These are phyloP conservation scores for Boletus reticuloceps DNA, from an alignment of 768 basidiomycete species.

Conservation along the genomic window DNA sequence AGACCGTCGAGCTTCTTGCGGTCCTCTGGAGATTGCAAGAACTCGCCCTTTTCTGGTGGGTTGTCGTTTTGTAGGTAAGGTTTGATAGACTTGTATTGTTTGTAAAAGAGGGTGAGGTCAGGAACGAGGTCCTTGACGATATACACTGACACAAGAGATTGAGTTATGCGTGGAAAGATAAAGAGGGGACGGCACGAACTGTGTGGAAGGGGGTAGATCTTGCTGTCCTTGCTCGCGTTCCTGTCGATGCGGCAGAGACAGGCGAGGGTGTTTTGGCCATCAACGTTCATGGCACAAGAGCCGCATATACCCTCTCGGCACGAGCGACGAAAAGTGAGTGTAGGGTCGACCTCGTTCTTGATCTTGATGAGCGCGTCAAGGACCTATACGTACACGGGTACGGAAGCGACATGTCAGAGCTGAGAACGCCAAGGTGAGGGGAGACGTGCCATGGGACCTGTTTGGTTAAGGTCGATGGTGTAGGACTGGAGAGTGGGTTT, in stretches of 20 bases:
- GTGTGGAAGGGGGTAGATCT: conserved; percentile 97
- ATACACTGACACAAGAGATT: conserved; percentile 66
- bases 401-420: neutral
- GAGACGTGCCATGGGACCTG: conserved; percentile 82
- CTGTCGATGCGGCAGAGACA: conserved; percentile 96
- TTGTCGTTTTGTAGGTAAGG: conserved; percentile 95
- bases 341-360: conserved; percentile 97
- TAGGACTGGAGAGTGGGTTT: conserved; percentile 92
- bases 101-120: conserved; percentile 90
- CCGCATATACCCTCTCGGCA: conserved; percentile 97
- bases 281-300: conserved; percentile 98
- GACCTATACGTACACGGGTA: conserved; percentile 39
- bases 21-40: conserved; percentile 87
- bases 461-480: conserved; percentile 88
- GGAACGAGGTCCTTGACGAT: conserved; percentile 98
- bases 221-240: conserved; percentile 62
- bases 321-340: conserved; percentile 91
- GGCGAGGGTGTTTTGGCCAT: conserved; percentile 96
- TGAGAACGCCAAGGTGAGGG: neutral
- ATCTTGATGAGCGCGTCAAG: conserved; percentile 97
- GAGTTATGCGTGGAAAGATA: neutral
- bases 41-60: conserved; percentile 80
- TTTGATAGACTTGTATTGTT: conserved; percentile 99
- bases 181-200: conserved; percentile 52
- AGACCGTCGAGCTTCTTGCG: conserved; percentile 94